phyloP scores from a whole-genome alignment of 257 asterid genomes.

The Hygrophila difformis region DNA sequence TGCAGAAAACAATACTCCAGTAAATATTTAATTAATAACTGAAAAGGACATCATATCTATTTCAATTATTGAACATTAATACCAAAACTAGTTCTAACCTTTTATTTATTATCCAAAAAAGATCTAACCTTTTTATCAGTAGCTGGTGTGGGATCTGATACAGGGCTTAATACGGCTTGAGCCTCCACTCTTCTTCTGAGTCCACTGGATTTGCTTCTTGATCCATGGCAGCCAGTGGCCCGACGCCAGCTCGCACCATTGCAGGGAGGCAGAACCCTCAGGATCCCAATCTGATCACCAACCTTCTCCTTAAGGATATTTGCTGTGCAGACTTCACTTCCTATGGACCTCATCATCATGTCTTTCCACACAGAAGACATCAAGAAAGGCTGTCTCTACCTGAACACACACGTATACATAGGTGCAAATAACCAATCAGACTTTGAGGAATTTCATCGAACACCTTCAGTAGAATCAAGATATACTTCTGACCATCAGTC shows the following conservation, averaged over 20 bases:
- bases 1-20: too few species aligned
- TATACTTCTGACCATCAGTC: too few species aligned
- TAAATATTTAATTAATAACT: too few species aligned
- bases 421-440: not conserved
- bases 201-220: constrained; percentile 18
- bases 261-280: constrained; percentile 18
- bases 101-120: too few species aligned
- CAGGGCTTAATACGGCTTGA: constrained; percentile 50
- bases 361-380: constrained; percentile 48
- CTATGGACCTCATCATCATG: constrained; percentile 33
- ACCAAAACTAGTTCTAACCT: too few species aligned
- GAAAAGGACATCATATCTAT: too few species aligned
- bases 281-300: constrained; percentile 20
- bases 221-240: constrained; percentile 24
- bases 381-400: constrained; percentile 5
- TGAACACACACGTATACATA: not conserved
- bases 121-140: constrained; percentile 37
- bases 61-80: too few species aligned
- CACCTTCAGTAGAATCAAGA: not conserved
- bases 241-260: constrained; percentile 19
- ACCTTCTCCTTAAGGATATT: constrained; percentile 23
- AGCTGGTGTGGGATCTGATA: constrained; percentile 51
- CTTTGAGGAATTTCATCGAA: not conserved
- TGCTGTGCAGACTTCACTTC: constrained; percentile 25
- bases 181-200: constrained; percentile 23